Evolutionary conservation across 257 asterid species (phyloP).

Genomic region (Penstemon newberryi): DNA sequence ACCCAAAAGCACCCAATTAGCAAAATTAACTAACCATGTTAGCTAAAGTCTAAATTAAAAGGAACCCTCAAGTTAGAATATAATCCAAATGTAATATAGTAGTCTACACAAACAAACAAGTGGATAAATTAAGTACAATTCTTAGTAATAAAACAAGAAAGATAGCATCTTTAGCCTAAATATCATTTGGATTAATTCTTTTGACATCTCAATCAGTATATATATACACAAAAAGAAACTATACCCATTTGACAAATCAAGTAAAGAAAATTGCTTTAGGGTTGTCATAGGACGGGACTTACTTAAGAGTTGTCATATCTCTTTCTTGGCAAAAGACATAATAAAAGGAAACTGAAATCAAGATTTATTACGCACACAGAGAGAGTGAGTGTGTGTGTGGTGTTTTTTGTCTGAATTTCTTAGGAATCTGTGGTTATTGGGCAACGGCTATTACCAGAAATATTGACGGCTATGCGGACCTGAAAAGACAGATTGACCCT

Average conservation of each 20-base stretch:
- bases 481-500: constrained; percentile 23
- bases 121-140: too few species aligned
- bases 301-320: constrained; percentile 22
- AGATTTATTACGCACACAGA: background rate
- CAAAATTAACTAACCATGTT: background rate
- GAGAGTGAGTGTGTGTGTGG: constrained; percentile 1
- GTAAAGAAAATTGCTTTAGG: too few species aligned
- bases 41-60: constrained; percentile 6
- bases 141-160: too few species aligned
- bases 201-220: too few species aligned
- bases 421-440: constrained; percentile 5
- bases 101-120: too few species aligned
- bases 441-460: constrained; percentile 26
- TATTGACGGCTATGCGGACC: background rate
- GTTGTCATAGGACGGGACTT: constrained; percentile 7
- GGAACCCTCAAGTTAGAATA: too few species aligned
- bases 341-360: background rate
- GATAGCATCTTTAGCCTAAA: too few species aligned
- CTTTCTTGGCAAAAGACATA: background rate
- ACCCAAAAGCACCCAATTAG: constrained; percentile 28
- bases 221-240: background rate
- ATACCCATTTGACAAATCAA: background rate
- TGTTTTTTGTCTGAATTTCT: background rate
- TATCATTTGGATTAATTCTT: too few species aligned
- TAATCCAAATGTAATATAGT: too few species aligned